Base-by-base conservation (phyloP, 1,139 yeast species). In the Candida buenavistaensis region DNA sequence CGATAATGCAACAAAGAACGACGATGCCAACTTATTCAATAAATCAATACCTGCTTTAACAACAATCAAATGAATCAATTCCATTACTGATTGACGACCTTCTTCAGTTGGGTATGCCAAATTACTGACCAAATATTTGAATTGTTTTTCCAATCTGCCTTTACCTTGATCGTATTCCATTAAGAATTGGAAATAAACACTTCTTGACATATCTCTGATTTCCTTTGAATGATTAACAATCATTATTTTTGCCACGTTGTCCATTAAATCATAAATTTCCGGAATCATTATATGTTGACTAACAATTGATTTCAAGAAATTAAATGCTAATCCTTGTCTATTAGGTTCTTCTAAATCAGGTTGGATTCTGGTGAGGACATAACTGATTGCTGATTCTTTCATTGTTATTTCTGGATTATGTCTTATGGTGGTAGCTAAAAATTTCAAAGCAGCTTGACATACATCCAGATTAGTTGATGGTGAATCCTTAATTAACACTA, bases 91-190 rank as follows among this genome's bases (percentile, higher is more conserved):
- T 50, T 84, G 82, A 37, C 97, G 75, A 35, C 98, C 99, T 29
- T 80, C 75, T 41, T 83, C 83, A 4, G 96, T 82, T 10, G 95
- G 92, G 54, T 94, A 94, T 17, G 80, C 74, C 51, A 94, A 66
- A 55, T 94, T 92, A 44, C 78, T 79, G n/a, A 90, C 84, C 59
- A 92, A 69, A 52, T 83, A 82, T 45, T 82, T 80, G 59, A 90
- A 81, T 49, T 87, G 95, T 50, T 82, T 86, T 46, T 86, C 94
- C 35, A 92, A 61, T 46, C 89, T 78, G 5, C 94, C 90, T 51
- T 82, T 76, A 21, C 97, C 90, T 62, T 92, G 97, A 50, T 95
- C 97, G 52, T 87, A 92, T 51, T 89, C 96, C 82, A 90, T 85
- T 51, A 92, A 64, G 51, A 92, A 94, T 52, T 82, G 92, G 57